phyloP scores from a whole-genome alignment of 1,284 basidiomycete genomes.

The Ustanciosporium gigantosporum region DNA sequence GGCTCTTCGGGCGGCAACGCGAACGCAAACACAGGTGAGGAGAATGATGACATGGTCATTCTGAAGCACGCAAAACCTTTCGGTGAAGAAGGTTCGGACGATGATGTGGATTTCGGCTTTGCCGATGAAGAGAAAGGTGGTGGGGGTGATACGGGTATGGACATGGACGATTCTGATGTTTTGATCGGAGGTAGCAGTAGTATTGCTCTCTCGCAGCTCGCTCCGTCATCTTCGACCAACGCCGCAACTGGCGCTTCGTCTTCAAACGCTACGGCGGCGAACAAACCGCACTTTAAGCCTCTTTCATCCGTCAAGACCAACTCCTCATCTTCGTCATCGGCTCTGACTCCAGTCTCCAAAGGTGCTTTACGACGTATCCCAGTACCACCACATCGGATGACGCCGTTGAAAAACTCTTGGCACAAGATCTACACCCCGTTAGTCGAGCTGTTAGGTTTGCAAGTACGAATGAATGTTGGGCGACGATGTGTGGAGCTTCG shows the following conservation, averaged over 20 bases:
- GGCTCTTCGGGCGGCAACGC: too few relatives aligned
- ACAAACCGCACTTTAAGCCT: slow-evolving; percentile 19
- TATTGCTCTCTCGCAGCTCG: not conserved
- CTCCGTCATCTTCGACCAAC: not conserved
- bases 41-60: too few relatives aligned
- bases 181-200: slow-evolving; percentile 26
- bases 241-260: not conserved
- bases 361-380: slow-evolving; percentile 66
- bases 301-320: too few relatives aligned
- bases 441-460: slow-evolving; percentile 88
- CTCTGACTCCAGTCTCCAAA: slow-evolving; percentile 31
- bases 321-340: slow-evolving; percentile 4
- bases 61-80: slow-evolving; percentile 41
- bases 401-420: slow-evolving; percentile 96
- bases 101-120: slow-evolving; percentile 28
- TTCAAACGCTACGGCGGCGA: not conserved
- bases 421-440: slow-evolving; percentile 93
- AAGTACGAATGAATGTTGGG: slow-evolving; percentile 94
- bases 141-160: slow-evolving; percentile 8
- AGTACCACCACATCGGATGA: slow-evolving; percentile 95
- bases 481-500: slow-evolving; percentile 86
- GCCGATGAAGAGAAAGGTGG: slow-evolving; percentile 18
- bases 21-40: too few relatives aligned
- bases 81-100: slow-evolving; percentile 28
- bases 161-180: slow-evolving; percentile 35